Base-by-base conservation (phyloP, 768 basidiomycete species). In the Ephemerocybe angulata region DNA sequence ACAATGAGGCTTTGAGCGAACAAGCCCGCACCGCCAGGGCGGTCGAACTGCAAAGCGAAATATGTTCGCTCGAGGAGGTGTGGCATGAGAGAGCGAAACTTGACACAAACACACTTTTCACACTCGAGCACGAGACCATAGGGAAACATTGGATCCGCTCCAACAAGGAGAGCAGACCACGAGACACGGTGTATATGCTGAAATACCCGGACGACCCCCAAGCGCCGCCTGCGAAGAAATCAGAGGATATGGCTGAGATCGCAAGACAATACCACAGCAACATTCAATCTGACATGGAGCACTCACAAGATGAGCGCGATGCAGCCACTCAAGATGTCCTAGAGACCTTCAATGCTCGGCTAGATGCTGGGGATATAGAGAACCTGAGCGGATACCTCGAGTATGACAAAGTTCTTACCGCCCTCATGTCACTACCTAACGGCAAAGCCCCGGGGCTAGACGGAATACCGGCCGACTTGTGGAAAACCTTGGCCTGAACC, bases 241-340 rank as follows among this genome's bases (percentile, higher is more conserved):
- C 70, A 0, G 13, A 56, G 0, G 44, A 67, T 17, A 76, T 76
- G 73, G 67, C 70, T 0, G 51, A 70, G 0, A 50, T 73, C 0
- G 67, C 70, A 0, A 53, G 48, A 19, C n/a, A 62, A 15, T 62
- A 70, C 49, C 69, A 74, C 46, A 43, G 66, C 5, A 5, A n/a
- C 5, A 6, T n/a, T 5, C 38, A 41, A 19, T 4, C 7, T 17
- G 38, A 41, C 38, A 41, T 5, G 5, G 38, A 41, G 5, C 21
- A 41, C 38, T 7, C 15, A 13, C 38, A 19, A n/a, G n/a, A 42
- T 6, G 38, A 7, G 38, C 15, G 38, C 7, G 10, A 19, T 21
- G 4, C n/a, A 41, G 38, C 38, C 15, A n/a, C 38, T 6, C 15
- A 41, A 5, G 38, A 41, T 5, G 38, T 41, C 5, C 7, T 12